Conservation (phyloP, 129 eudicot genomes). For the Saposhnikovia divaricata region DNA sequence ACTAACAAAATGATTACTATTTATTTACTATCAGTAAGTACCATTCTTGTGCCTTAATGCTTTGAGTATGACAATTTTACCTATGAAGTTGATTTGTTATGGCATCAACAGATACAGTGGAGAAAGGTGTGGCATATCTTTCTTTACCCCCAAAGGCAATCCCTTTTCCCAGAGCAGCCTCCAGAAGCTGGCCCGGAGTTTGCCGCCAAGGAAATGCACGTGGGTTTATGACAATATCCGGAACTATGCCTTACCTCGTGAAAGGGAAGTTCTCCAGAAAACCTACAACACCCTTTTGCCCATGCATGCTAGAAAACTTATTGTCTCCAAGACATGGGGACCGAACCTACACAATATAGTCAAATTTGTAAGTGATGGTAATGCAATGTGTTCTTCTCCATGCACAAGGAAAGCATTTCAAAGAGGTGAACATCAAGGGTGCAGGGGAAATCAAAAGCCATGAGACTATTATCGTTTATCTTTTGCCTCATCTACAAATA, state of each 20-base stretch:
- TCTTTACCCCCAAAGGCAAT: constrained; percentile 71
- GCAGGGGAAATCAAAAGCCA: not conserved
- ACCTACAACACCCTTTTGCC: constrained; percentile 92
- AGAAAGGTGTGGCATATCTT: constrained; percentile 81
- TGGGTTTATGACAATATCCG: constrained; percentile 81
- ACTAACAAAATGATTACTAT: not conserved
- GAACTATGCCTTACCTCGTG: constrained; percentile 72
- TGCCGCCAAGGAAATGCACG: constrained; percentile 89
- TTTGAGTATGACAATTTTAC: constrained; percentile 21
- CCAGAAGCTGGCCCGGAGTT: constrained; percentile 83
- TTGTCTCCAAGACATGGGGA: constrained; percentile 79
- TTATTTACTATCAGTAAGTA: not conserved
- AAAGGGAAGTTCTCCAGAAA: constrained; percentile 79
- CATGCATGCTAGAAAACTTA: constrained; percentile 96
- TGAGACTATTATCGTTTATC: not conserved
- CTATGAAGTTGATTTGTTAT: constrained; percentile 76
- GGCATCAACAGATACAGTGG: constrained; percentile 67
- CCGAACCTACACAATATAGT: constrained; percentile 56
- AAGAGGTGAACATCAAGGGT: not conserved
- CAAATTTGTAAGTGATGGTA: not conserved
- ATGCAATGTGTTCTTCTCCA: not conserved
- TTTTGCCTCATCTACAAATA: not conserved
- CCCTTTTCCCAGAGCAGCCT: constrained; percentile 87
- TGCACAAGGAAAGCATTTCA: not conserved
- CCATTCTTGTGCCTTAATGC: not conserved